phyloP scores from a whole-genome alignment of 1,139 yeast species.

The Yamadazyma dushanensis region DNA sequence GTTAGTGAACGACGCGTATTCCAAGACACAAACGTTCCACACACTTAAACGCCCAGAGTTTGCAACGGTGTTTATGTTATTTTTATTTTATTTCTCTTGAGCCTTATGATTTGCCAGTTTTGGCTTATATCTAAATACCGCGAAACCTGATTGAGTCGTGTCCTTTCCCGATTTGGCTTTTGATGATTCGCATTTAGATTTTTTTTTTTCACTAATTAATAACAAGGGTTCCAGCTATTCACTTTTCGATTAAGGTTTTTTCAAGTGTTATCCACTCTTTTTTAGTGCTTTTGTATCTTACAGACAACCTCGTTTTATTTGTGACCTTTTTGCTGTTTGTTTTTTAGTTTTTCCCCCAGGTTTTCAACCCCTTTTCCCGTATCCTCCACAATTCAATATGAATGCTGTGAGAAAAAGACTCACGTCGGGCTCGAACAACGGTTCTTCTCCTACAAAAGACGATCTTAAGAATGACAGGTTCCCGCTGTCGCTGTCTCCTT shows the following conservation, averaged over 20 bases:
- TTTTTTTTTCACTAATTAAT: background rate
- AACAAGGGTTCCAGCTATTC: background rate
- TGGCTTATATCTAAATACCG: background rate
- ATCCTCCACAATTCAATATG: constrained; percentile 12
- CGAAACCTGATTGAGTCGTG: background rate
- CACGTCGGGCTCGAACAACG: constrained; percentile 16
- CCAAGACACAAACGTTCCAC: too few species aligned
- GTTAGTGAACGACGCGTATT: too few species aligned
- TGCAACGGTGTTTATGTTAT: too few species aligned
- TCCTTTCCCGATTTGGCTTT: constrained; percentile 2
- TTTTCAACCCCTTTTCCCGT: too few species aligned
- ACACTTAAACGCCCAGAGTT: too few species aligned
- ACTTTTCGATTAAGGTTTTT: too few species aligned
- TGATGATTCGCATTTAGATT: constrained; percentile 1
- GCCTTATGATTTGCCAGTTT: background rate
- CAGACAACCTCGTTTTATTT: too few species aligned
- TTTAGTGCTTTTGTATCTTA: too few species aligned
- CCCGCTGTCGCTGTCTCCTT: constrained; percentile 4
- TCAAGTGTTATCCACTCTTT: too few species aligned
- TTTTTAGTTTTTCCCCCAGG: too few species aligned
- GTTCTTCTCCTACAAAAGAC: constrained; percentile 16
- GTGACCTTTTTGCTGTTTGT: too few species aligned
- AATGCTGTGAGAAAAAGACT: constrained; percentile 23
- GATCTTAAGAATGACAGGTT: constrained; percentile 7
- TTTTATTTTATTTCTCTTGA: too few species aligned